Conservation (phyloP, 2,329 filamentous ascomycete species). For the Fusarium humuli region DNA sequence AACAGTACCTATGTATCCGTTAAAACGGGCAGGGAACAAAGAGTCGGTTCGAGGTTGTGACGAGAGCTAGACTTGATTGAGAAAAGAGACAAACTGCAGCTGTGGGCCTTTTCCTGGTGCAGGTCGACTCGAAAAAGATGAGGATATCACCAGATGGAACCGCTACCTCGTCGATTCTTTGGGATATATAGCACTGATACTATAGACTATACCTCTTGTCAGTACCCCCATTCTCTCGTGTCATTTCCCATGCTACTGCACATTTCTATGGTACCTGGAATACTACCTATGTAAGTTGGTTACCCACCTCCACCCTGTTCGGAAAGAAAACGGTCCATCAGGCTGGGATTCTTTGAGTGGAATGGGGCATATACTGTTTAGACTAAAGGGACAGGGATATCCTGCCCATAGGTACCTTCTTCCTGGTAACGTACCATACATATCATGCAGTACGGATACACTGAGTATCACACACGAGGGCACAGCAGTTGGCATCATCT, state of each 20-base stretch:
- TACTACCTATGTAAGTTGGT: not conserved
- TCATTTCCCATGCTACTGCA: not conserved
- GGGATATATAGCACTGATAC: not conserved
- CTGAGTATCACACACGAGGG: too few species aligned
- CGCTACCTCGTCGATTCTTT: not conserved
- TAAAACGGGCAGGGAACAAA: conserved; percentile 14
- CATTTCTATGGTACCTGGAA: not conserved
- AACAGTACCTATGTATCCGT: conserved; percentile 5
- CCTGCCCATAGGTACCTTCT: not conserved
- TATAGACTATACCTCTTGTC: not conserved
- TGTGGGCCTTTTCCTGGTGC: not conserved
- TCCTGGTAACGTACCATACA: not conserved
- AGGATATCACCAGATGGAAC: not conserved
- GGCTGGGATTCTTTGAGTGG: not conserved
- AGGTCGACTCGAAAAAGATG: not conserved
- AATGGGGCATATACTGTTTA: not conserved
- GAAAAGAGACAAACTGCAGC: not conserved
- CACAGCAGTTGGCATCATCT: not conserved
- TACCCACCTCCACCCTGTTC: conserved; percentile 7
- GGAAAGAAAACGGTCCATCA: conserved; percentile 8
- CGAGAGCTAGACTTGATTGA: conserved; percentile 20
- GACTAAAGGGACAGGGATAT: not conserved
- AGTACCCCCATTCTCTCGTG: conserved; percentile 10
- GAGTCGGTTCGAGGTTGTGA: conserved; percentile 21
- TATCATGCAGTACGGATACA: not conserved